phyloP scores from a whole-genome alignment of 2,329 filamentous ascomycete species.

The Fusarium chuoi region DNA sequence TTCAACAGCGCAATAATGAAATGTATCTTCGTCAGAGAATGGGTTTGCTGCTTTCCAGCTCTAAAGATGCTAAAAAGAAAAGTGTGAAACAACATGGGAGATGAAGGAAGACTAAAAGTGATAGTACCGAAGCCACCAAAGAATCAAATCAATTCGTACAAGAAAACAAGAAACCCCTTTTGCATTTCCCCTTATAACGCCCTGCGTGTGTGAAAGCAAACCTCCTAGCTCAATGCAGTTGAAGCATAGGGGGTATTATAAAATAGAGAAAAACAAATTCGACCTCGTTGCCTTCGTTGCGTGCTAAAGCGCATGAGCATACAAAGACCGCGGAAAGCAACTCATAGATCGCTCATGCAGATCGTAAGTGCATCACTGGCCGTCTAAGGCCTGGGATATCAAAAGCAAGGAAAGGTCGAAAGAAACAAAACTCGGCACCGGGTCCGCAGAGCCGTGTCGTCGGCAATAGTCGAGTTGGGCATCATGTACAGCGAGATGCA shows the following conservation, averaged over 20 bases:
- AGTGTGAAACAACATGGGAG: slow-evolving; percentile 37
- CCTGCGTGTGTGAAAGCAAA: slow-evolving; percentile 48
- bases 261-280: slow-evolving; percentile 37
- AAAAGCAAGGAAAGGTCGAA: slow-evolving; percentile 47
- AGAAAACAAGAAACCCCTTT: slow-evolving; percentile 32
- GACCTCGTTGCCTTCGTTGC: slow-evolving; percentile 33
- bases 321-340: slow-evolving; percentile 39
- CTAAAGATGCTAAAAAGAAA: slow-evolving; percentile 43
- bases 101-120: slow-evolving; percentile 36
- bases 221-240: slow-evolving; percentile 12
- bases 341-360: slow-evolving; percentile 62
- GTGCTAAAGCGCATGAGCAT: slow-evolving; percentile 32
- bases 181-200: slow-evolving; percentile 48
- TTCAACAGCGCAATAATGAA: slow-evolving; percentile 33
- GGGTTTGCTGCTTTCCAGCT: slow-evolving; percentile 44
- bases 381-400: slow-evolving; percentile 50
- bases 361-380: slow-evolving; percentile 55
- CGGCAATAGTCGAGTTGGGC: slow-evolving; percentile 32
- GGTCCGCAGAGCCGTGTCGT: slow-evolving; percentile 11
- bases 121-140: slow-evolving; percentile 36
- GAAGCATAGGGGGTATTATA: slow-evolving; percentile 26
- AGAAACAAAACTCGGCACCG: slow-evolving; percentile 39
- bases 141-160: slow-evolving; percentile 35
- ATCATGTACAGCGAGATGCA: slow-evolving; percentile 46
- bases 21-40: slow-evolving; percentile 43